phyloP scores from a whole-genome alignment of 2,329 filamentous ascomycete species.

The Penicillium sp. region DNA sequence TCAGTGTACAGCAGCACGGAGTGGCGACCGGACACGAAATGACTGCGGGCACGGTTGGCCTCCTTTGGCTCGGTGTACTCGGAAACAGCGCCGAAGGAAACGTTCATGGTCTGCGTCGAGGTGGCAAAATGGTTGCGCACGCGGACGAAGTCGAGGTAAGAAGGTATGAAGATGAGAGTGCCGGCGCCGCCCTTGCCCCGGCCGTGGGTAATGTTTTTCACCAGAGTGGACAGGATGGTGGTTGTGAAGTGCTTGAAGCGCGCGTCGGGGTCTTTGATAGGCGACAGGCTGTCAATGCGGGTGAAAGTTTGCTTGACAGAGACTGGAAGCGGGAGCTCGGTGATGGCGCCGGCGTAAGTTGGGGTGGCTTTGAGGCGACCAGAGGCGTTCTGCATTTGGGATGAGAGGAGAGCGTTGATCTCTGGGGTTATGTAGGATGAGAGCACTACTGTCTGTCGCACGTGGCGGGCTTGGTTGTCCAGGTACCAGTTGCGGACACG shows the following conservation, averaged over 20 bases:
- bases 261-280: constrained; percentile 76
- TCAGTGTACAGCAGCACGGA: constrained; percentile 87
- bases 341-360: constrained; percentile 69
- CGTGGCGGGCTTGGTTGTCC: constrained; percentile 75
- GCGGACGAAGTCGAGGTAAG: constrained; percentile 92
- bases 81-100: constrained; percentile 77
- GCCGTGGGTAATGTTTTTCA: constrained; percentile 53
- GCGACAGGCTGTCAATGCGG: constrained; percentile 70
- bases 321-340: constrained; percentile 62
- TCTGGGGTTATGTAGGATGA: constrained; percentile 85
- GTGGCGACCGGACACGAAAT: constrained; percentile 82
- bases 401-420: constrained; percentile 74
- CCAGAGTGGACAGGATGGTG: constrained; percentile 72
- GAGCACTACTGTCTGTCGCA: constrained; percentile 82
- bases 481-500: constrained; percentile 89
- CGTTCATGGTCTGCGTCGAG: constrained; percentile 54
- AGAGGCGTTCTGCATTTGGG: constrained; percentile 73
- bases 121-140: constrained; percentile 89
- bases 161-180: constrained; percentile 84
- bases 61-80: constrained; percentile 82
- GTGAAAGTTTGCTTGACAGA: constrained; percentile 84
- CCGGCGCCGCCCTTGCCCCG: constrained; percentile 57
- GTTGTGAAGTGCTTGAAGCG: constrained; percentile 89
- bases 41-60: constrained; percentile 77
- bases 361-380: constrained; percentile 74